These are phyloP conservation scores for Neurospora sp. DNA, from an alignment of 495 filamentous ascomycete species.

Conservation along the genomic window DNA sequence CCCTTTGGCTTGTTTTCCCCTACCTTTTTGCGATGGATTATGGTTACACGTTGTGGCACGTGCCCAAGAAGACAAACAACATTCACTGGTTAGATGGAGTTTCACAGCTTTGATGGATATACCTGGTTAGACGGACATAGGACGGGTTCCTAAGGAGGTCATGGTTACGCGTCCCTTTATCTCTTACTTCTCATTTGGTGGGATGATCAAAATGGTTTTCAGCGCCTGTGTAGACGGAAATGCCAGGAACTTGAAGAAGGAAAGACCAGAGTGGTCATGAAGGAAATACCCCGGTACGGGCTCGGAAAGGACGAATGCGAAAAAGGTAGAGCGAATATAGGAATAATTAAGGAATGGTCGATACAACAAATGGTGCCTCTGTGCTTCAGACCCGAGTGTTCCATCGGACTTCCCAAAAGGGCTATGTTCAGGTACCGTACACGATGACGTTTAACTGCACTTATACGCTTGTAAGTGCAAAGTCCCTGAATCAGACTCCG, in stretches of 20 bases:
- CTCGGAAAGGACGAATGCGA: neutral
- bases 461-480: neutral
- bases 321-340: neutral
- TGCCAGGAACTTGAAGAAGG: neutral
- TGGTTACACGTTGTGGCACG: neutral
- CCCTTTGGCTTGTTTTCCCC: conserved; percentile 3
- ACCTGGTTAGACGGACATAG: neutral
- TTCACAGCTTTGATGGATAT: neutral
- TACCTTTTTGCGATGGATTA: neutral
- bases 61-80: neutral
- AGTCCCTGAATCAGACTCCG: neutral
- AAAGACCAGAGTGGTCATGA: neutral
- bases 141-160: neutral
- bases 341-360: neutral
- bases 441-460: neutral
- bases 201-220: neutral
- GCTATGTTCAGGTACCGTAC: neutral
- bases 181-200: neutral
- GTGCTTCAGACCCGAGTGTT: neutral
- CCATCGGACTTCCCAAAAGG: neutral
- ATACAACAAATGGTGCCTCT: neutral
- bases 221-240: neutral
- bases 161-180: neutral
- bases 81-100: neutral
- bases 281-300: neutral